Evolutionary conservation across 495 filamentous ascomycete genomes (phyloP).

Genomic region (Penicillium atrosanguineum): DNA sequence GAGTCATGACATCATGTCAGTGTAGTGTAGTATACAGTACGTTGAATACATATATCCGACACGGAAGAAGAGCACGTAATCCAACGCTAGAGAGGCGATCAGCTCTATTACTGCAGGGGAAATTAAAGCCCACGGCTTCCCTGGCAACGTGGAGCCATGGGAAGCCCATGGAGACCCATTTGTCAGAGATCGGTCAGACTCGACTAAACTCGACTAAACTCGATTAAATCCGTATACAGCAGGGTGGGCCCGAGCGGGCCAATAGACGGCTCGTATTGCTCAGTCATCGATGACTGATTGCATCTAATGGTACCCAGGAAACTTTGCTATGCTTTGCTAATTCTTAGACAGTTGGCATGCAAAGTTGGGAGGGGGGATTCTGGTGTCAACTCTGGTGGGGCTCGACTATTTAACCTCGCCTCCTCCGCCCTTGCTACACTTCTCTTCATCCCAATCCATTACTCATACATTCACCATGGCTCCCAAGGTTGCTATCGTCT

Average conservation of each 20-base stretch:
- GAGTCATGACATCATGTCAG: too few species aligned
- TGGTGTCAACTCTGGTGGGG: conserved; percentile 5
- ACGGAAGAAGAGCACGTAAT: not conserved
- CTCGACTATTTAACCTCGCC: conserved; percentile 6
- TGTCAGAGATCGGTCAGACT: conserved; percentile 42
- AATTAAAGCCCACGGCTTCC: not conserved
- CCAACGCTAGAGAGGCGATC: too few species aligned
- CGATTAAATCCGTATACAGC: conserved; percentile 5
- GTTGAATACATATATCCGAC: not conserved
- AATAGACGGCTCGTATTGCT: conserved; percentile 19
- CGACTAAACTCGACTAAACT: conserved; percentile 9
- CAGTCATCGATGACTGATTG: conserved; percentile 41
- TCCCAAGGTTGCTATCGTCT: conserved; percentile 90
- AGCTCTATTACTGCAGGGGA: too few species aligned
- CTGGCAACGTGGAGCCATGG: not conserved
- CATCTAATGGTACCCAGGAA: conserved; percentile 10
- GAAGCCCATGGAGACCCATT: conserved; percentile 16
- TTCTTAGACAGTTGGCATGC: not conserved
- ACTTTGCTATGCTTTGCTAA: conserved; percentile 17
- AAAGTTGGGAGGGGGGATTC: not conserved
- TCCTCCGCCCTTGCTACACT: conserved; percentile 4
- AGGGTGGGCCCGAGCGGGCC: conserved; percentile 12
- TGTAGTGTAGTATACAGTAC: too few species aligned
- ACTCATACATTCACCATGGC: conserved; percentile 60
- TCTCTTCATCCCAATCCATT: not conserved